Base-by-base conservation (phyloP, 225 moss, liverwort and hornwort species). In the Bryoerythrophyllum caledonicum region DNA sequence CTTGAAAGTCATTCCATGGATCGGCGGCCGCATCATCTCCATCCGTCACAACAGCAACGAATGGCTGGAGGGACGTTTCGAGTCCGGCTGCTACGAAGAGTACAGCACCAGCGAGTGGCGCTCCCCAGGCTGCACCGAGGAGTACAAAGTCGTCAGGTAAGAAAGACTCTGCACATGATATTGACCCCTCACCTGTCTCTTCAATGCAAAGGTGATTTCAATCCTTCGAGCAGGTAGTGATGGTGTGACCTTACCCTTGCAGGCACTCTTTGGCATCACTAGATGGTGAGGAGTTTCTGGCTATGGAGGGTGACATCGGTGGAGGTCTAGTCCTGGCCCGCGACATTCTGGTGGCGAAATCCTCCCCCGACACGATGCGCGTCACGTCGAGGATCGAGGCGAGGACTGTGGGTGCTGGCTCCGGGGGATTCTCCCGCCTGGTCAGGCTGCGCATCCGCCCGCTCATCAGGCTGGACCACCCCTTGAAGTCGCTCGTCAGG, bases 361-460 rank as follows among this genome's bases (percentile, higher is more conserved):
- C 68, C 32, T 78, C 62, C 8, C 74, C 86, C 13, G 86, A 90
- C 40, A 54, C 63, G 34, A 67, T 99, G 75, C 74, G 77, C 52
- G 91, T 99, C 49, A 76, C 74, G 49, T 99, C 99, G 9, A 79
- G 85, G 69, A 95, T 99, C 52, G 91, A 90, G 76, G 99, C 93
- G 8, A 88, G 89, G 70, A 71, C 93, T 3, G 91, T 94, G 7
- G 94, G 95, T 69, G 94, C 90, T 0, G 99, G 99, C 1, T 94
- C 99, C 0, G 99, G 90, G 10, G 99, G 99, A 16, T 99, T 93
- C 64, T 99, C 99, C 8, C 86, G 95, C 72, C 82, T 99, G 74
- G 93, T 93, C 43, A 86, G 99, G 79, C 77, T 99, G 46, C 89
- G 95, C 34, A 73, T 99, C 38, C 93, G 86, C 71, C 99, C 99